Evolutionary conservation across 2,329 filamentous ascomycete species (phyloP).

Genomic region (Paecilomyces sp.): DNA sequence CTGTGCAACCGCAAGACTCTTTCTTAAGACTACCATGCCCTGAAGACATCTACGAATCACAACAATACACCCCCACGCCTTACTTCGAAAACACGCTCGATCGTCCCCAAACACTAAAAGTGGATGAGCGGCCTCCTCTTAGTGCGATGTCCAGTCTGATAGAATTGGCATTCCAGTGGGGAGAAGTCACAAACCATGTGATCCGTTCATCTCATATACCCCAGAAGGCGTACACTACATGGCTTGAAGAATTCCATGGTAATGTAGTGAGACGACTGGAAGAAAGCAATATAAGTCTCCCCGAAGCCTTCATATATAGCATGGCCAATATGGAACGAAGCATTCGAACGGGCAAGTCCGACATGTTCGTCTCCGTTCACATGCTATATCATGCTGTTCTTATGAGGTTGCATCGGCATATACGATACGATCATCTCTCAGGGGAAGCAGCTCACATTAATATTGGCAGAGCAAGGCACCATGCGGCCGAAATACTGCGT

Average conservation of each 20-base stretch:
- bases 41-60: conserved; percentile 55
- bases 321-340: conserved; percentile 52
- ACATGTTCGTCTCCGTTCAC: conserved; percentile 58
- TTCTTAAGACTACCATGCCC: conserved; percentile 61
- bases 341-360: conserved; percentile 47
- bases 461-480: conserved; percentile 43
- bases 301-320: conserved; percentile 48
- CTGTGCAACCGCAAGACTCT: conserved; percentile 58
- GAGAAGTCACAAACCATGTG: conserved; percentile 54
- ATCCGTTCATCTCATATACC: conserved; percentile 46
- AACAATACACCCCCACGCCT: conserved; percentile 50
- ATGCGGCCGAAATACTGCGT: conserved; percentile 48
- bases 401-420: conserved; percentile 60
- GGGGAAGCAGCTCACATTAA: conserved; percentile 38
- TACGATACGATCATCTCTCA: conserved; percentile 37
- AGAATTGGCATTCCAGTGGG: conserved; percentile 59
- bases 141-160: conserved; percentile 56
- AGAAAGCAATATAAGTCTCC: conserved; percentile 54
- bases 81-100: conserved; percentile 52
- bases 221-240: conserved; percentile 34
- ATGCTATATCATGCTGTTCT: conserved; percentile 58
- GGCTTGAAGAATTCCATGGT: conserved; percentile 47
- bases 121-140: conserved; percentile 31
- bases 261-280: conserved; percentile 46
- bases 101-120: conserved; percentile 24